Base-by-base conservation (phyloP, 2,329 filamentous ascomycete species). In the Arthroderma uncinatum region DNA sequence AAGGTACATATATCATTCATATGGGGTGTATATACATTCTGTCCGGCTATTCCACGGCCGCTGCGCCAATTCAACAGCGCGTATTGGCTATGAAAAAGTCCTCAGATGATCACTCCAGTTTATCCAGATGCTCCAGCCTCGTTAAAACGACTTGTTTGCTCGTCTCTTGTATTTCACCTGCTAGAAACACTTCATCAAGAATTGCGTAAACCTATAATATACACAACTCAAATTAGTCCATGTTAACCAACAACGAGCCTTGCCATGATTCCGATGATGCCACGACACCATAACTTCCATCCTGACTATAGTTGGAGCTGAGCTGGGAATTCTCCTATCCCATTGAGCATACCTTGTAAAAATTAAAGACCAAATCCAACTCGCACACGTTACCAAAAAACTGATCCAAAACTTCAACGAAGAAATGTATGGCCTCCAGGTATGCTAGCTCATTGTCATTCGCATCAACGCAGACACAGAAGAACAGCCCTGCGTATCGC, bases 301-400 rank as follows among this genome's bases (percentile, higher is more conserved):
- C n/a, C n/a, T n/a, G n/a, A n/a, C n/a, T n/a, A n/a, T n/a, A n/a
- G n/a, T 37, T 10, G 23, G 2, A 3, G 16, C 21, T 25, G 21
- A 14, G 14, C 23, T 9, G 19, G 39, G 23, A 7, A 28, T 28
- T 23, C n/a, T 6, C n/a, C 10, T 12, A 7, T n/a, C 1, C 23
- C 30, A 37, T 4, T 25, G n/a, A 16, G 68, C 77, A 23, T 62
- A 82, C 81, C 77, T 85, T 85, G 70, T 85, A 85, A 63, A 85
- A 85, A 64, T 85, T 85, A 68, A 85, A 85, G 16, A 85, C 82
- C 70, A 98, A 77, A 76, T 98, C 93, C 71, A 98, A 79, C 78
- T 98, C 93, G 76, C 93, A 98, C 59, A 98, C 93, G 72, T 98
- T 98, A 63, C 93, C 93, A 73, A 98, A 98, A 76, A 98, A 98